These are phyloP conservation scores for Nemania sp. DNA, from an alignment of 2,329 filamentous ascomycete genomes.

Conservation along the genomic window DNA sequence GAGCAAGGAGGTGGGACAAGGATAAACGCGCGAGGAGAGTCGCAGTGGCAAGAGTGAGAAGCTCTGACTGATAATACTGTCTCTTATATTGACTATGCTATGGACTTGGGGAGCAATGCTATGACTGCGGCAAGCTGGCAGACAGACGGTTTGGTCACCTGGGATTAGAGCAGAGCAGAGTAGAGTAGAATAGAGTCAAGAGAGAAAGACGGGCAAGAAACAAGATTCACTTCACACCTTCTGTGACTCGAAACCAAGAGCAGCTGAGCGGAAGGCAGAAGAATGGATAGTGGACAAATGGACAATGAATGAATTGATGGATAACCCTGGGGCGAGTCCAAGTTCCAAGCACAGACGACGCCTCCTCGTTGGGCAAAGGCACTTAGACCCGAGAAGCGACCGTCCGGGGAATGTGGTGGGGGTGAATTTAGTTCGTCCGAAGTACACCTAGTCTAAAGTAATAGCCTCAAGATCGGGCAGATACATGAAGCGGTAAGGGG, in stretches of 20 bases:
- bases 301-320: too few species aligned
- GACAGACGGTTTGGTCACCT: constrained; percentile 2
- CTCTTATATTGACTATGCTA: constrained; percentile 65
- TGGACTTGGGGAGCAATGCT: constrained; percentile 53
- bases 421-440: constrained; percentile 1
- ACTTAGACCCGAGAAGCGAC: constrained; percentile 39
- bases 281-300: too few species aligned
- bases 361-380: constrained; percentile 33
- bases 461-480: background rate
- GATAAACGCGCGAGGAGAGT: constrained; percentile 36
- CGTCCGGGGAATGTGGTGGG: constrained; percentile 33
- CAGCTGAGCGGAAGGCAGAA: constrained; percentile 13
- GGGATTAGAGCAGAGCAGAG: constrained; percentile 7
- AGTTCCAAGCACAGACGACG: constrained; percentile 18
- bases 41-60: constrained; percentile 41
- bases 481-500: constrained; percentile 4
- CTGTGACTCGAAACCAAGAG: constrained; percentile 27
- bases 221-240: constrained; percentile 33
- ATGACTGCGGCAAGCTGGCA: constrained; percentile 20
- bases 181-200: background rate
- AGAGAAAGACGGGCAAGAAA: constrained; percentile 13
- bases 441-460: constrained; percentile 1
- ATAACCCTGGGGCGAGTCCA: constrained; percentile 41
- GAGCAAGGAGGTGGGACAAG: constrained; percentile 32
- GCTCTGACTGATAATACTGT: constrained; percentile 51